Evolutionary conservation across 768 basidiomycete species (phyloP), one percentile per base, ranked within the genome.

Genomic region (Calvatia gigantea): DNA sequence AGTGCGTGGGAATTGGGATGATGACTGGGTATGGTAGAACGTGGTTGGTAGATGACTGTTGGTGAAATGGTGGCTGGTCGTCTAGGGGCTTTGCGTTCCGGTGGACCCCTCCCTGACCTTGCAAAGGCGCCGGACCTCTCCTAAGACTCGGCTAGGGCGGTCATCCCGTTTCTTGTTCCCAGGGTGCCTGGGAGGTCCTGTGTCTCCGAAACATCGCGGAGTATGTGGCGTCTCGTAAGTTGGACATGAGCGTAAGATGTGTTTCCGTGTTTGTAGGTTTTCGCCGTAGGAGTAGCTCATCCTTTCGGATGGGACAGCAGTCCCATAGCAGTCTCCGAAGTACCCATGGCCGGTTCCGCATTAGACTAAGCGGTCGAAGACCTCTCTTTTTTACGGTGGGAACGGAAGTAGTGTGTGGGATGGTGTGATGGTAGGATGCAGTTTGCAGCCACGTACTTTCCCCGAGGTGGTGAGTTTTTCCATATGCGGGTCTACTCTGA

Each of bases 341-440:
- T 60, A 65, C 4, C 54, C 51, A 39, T 69, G 69, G 23, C 64
- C 62, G 33, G 64, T 70, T 1, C 63, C 46, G 51, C 63, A 66
- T 51, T 67, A 65, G 6, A 57, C 51, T 1, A 66, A 48, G 15
- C 62, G 21, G 0, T 63, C 60, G 28, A 64, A 65, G 0, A 65
- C 4, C 6, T 35, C 33, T 9, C 33, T 35, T 15, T 35, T 35
- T 35, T 15, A 2, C 15, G 33, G 33, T 11, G 33, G 2, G 3
- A 9, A 11, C 9, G 9, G 7, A 35, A 35, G 33, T 35, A 15
- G 0, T 1, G 33, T 7, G 5, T 35, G 33, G 33, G 33, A 2
- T 35, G 5, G 33, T 11, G 33, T 4, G 39, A 17, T n/a, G 39
- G 39, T 6, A 21, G 39, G 17, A 41, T 41, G 39, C 19, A 3